Evolutionary conservation across 2,329 filamentous ascomycete species (phyloP).

Genomic region (Xylaria polymorpha): DNA sequence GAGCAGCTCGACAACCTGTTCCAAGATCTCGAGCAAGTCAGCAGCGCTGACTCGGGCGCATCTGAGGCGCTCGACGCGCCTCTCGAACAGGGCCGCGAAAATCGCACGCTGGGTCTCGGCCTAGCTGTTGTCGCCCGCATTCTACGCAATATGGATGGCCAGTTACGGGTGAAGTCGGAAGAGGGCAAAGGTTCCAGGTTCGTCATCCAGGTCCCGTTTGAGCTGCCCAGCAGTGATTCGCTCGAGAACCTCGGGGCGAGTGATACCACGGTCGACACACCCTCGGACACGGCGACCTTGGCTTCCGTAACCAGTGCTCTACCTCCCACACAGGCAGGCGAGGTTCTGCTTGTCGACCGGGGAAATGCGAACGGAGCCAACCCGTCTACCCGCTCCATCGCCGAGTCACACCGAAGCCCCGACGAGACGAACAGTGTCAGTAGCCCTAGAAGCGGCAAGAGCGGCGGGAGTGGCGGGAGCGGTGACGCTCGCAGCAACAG

Average conservation of each 20-base stretch:
- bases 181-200: slow-evolving; percentile 85
- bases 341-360: slow-evolving; percentile 71
- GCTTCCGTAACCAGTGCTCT: slow-evolving; percentile 50
- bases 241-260: slow-evolving; percentile 43
- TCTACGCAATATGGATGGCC: slow-evolving; percentile 90
- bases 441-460: slow-evolving; percentile 57
- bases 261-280: slow-evolving; percentile 35
- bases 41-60: slow-evolving; percentile 57
- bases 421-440: slow-evolving; percentile 55
- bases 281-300: slow-evolving; percentile 42
- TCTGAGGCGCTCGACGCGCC: slow-evolving; percentile 44
- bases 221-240: slow-evolving; percentile 63
- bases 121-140: slow-evolving; percentile 90
- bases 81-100: slow-evolving; percentile 48
- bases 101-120: slow-evolving; percentile 76
- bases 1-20: slow-evolving; percentile 65
- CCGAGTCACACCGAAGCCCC: slow-evolving; percentile 49
- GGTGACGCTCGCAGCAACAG: slow-evolving; percentile 63
- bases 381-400: slow-evolving; percentile 32
- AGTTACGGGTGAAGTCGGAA: slow-evolving; percentile 85
- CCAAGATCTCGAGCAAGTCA: slow-evolving; percentile 69
- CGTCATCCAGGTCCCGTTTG: slow-evolving; percentile 81
- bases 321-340: slow-evolving; percentile 56
- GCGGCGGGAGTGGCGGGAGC: slow-evolving; percentile 60
- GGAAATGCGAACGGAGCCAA: slow-evolving; percentile 44